phyloP scores from a whole-genome alignment of 768 basidiomycete genomes.

The Pluteus cervinus region DNA sequence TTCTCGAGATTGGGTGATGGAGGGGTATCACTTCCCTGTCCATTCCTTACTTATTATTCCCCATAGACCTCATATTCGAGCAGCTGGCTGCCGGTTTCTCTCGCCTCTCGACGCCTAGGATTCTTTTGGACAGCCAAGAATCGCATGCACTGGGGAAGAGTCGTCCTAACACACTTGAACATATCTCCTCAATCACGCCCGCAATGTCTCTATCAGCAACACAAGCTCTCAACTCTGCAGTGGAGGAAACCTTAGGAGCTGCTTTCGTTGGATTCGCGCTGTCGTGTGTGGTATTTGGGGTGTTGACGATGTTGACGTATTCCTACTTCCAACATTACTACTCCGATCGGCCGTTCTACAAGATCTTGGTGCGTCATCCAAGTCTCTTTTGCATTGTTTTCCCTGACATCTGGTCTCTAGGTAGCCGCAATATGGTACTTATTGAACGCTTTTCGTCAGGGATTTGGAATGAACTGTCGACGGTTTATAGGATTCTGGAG shows the following conservation, averaged over 20 bases:
- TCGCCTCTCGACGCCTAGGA: too few relatives aligned
- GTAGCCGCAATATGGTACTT: constrained; percentile 24
- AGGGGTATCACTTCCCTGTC: too few relatives aligned
- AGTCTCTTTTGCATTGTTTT: constrained; percentile 1
- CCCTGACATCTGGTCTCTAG: constrained; percentile 9
- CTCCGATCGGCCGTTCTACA: constrained; percentile 27
- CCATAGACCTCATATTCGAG: too few relatives aligned
- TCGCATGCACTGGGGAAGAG: too few relatives aligned
- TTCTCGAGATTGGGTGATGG: too few relatives aligned
- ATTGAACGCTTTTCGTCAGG: neutral
- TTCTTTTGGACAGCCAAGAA: too few relatives aligned
- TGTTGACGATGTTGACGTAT: constrained; percentile 30
- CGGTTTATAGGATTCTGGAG: constrained; percentile 38
- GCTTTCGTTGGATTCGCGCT: constrained; percentile 32
- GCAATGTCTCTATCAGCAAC: constrained; percentile 7
- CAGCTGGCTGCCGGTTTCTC: too few relatives aligned
- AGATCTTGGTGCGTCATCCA: constrained; percentile 22
- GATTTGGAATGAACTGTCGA: neutral
- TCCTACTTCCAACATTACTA: constrained; percentile 33
- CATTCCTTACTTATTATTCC: too few relatives aligned
- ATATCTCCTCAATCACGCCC: neutral
- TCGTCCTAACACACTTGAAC: constrained; percentile 1
- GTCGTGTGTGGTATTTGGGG: constrained; percentile 33
- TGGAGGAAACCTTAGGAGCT: constrained; percentile 34
- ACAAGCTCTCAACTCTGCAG: constrained; percentile 12